These are phyloP conservation scores for Phanerochaete carnosa DNA, from an alignment of 768 basidiomycete species.

Conservation along the genomic window DNA sequence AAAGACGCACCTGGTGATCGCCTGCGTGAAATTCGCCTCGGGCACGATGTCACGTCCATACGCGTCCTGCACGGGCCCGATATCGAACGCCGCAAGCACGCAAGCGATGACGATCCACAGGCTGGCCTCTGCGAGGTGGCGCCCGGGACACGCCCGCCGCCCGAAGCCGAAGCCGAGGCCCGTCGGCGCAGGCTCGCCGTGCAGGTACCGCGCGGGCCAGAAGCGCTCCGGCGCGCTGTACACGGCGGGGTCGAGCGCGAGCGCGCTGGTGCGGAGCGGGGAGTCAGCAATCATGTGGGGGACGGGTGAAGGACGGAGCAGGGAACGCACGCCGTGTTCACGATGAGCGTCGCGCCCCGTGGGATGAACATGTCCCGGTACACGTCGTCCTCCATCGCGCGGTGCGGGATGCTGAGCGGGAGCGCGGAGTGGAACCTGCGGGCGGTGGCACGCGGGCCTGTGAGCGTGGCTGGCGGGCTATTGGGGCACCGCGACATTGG, in stretches of 20 bases:
- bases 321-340: not conserved
- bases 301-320: not conserved
- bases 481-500: too few species aligned
- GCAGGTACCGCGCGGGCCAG: too few species aligned
- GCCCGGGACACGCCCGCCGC: constrained; percentile 21
- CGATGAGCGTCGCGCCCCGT: constrained; percentile 31
- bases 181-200: not conserved
- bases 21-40: not conserved
- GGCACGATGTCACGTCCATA: constrained; percentile 14
- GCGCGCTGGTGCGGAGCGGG: not conserved
- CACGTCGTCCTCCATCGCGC: constrained; percentile 35
- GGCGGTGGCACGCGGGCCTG: too few species aligned
- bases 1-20: constrained; percentile 5
- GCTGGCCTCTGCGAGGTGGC: constrained; percentile 18
- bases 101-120: constrained; percentile 20
- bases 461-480: too few species aligned
- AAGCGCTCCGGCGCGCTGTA: constrained; percentile 30
- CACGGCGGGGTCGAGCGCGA: constrained; percentile 24
- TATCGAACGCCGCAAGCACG: constrained; percentile 20
- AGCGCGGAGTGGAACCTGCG: constrained; percentile 10
- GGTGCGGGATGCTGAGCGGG: constrained; percentile 37
- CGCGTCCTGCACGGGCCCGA: constrained; percentile 15
- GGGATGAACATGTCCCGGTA: constrained; percentile 40
- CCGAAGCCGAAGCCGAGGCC: constrained; percentile 10
- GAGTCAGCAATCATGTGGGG: not conserved